These are phyloP conservation scores for Poa annua DNA, from an alignment of 176 grass and related monocot species.

Conservation along the genomic window DNA sequence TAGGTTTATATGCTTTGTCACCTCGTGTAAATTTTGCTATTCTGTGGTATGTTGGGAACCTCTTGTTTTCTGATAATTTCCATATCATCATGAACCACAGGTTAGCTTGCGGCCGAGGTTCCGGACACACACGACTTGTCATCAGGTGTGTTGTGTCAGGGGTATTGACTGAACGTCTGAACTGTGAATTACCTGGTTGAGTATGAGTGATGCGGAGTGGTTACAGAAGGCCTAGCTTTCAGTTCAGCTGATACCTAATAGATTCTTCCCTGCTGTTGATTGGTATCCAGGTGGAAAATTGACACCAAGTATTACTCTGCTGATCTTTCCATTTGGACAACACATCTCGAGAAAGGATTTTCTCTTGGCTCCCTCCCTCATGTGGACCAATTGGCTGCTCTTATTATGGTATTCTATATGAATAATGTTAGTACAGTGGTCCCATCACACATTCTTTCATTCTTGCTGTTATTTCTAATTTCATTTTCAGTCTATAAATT, in stretches of 20 bases:
- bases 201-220: background rate
- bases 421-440: slow-evolving; percentile 59
- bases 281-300: slow-evolving; percentile 79
- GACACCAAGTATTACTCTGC: slow-evolving; percentile 94
- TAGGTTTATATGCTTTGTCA: background rate
- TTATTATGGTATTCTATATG: slow-evolving; percentile 95
- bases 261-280: slow-evolving; percentile 29
- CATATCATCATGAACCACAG: slow-evolving; percentile 51
- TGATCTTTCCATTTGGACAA: slow-evolving; percentile 81
- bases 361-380: slow-evolving; percentile 62
- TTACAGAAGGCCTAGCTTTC: slow-evolving; percentile 12
- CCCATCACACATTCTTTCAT: background rate
- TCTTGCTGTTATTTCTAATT: slow-evolving; percentile 15
- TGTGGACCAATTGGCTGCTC: slow-evolving; percentile 61
- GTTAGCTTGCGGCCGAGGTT: slow-evolving; percentile 67
- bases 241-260: slow-evolving; percentile 9
- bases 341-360: slow-evolving; percentile 76
- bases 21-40: background rate
- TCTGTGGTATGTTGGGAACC: background rate
- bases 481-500: background rate
- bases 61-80: background rate
- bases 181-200: slow-evolving; percentile 17
- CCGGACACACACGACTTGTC: slow-evolving; percentile 77
- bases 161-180: slow-evolving; percentile 48
- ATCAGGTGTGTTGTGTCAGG: slow-evolving; percentile 76